A percentile compares a stretch with the other conserved stretches of the same genome.
Evolutionary conservation across 768 basidiomycete genomes (phyloP).

Genomic region (Solioccasus polychromus): DNA sequence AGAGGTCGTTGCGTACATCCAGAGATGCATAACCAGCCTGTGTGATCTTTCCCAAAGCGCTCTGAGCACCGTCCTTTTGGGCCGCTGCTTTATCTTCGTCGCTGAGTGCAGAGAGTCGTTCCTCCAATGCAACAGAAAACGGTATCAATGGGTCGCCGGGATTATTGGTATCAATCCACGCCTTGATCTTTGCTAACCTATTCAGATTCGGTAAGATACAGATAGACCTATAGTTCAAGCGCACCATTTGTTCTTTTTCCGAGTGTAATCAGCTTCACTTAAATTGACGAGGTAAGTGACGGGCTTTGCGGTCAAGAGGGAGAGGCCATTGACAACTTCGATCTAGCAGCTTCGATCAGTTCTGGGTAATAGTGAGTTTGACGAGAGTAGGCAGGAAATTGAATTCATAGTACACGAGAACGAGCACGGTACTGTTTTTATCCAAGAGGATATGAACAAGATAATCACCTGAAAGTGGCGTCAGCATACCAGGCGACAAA

Average conservation of each 20-base stretch:
- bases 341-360: constrained; percentile 48
- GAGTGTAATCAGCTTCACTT: constrained; percentile 88
- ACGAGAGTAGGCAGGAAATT: background rate
- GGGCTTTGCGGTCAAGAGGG: constrained; percentile 93
- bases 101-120: constrained; percentile 66
- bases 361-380: constrained; percentile 1
- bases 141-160: constrained; percentile 95
- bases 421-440: constrained; percentile 70
- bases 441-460: constrained; percentile 17
- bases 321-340: constrained; percentile 84
- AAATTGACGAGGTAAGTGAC: constrained; percentile 98
- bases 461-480: constrained; percentile 21
- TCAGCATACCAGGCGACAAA: constrained; percentile 7
- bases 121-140: constrained; percentile 94
- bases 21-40: constrained; percentile 89
- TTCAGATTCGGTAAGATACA: background rate
- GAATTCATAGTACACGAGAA: constrained; percentile 28
- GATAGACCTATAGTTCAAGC: background rate
- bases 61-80: constrained; percentile 71
- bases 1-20: constrained; percentile 53
- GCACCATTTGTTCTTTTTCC: constrained; percentile 99
- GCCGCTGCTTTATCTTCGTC: constrained; percentile 74
- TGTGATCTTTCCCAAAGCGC: constrained; percentile 89
- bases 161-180: constrained; percentile 96
- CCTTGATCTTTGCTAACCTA: constrained; percentile 95